A percentile compares a stretch with the other conserved stretches of the same genome.
Evolutionary conservation across 169 alveolate species (phyloP).

Genomic region (Theileria sp.): DNA sequence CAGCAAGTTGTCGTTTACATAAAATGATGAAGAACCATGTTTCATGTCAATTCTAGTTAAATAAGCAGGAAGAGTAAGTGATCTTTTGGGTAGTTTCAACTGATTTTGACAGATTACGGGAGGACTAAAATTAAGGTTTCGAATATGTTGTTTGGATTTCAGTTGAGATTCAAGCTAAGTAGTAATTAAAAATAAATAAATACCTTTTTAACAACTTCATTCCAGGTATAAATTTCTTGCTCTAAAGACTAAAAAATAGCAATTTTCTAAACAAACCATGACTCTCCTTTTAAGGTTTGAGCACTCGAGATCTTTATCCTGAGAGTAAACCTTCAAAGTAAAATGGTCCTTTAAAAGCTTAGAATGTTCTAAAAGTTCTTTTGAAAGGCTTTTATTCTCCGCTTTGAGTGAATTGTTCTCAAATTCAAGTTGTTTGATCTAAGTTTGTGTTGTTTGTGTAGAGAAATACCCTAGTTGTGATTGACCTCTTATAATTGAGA

Average conservation of each 20-base stretch:
- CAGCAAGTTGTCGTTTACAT: neutral
- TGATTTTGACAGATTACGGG: neutral
- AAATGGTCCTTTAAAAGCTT: constrained; percentile 12
- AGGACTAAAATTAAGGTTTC: neutral
- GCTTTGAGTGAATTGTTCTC: constrained; percentile 10
- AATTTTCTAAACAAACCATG: neutral
- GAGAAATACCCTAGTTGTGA: constrained; percentile 14
- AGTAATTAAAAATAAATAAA: neutral
- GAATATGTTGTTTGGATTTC: neutral
- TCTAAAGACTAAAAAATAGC: neutral
- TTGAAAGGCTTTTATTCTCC: constrained; percentile 4
- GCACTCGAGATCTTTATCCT: constrained; percentile 15
- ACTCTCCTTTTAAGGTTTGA: neutral
- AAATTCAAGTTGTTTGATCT: constrained; percentile 21
- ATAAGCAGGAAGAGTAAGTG: neutral
- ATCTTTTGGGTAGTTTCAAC: neutral
- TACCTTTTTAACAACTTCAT: constrained; percentile 10
- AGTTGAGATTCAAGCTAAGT: neutral
- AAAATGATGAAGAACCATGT: neutral
- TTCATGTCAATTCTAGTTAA: neutral
- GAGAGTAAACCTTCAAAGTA: constrained; percentile 19
- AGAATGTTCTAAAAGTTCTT: constrained; percentile 15
- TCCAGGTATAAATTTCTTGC: neutral
- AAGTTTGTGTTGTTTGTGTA: neutral
- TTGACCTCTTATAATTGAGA: neutral